Evolutionary conservation across 2,329 filamentous ascomycete genomes (phyloP).

Genomic region (Fusarium sp.): DNA sequence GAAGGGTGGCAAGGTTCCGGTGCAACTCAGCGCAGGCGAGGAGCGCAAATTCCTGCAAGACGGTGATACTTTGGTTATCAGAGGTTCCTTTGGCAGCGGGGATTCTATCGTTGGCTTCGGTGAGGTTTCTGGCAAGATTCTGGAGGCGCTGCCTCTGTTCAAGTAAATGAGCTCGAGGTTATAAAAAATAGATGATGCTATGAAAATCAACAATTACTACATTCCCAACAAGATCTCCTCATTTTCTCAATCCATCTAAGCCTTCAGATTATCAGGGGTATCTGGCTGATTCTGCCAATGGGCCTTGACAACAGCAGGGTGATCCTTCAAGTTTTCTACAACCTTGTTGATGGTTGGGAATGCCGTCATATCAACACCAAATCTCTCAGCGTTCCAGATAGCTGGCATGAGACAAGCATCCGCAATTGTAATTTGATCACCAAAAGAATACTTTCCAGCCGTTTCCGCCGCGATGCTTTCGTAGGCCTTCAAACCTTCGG

Average conservation of each 20-base stretch:
- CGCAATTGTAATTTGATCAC: slow-evolving; percentile 69
- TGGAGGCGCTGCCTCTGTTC: slow-evolving; percentile 52
- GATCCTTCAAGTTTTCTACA: slow-evolving; percentile 61
- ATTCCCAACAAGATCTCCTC: background rate
- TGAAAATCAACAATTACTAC: background rate
- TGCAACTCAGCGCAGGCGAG: slow-evolving; percentile 75
- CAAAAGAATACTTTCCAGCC: slow-evolving; percentile 69
- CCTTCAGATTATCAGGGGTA: slow-evolving; percentile 54
- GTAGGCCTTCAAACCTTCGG: slow-evolving; percentile 70
- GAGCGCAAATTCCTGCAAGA: slow-evolving; percentile 81
- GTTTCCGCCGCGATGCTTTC: slow-evolving; percentile 60
- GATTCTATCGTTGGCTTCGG: slow-evolving; percentile 83
- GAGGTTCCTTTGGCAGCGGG: slow-evolving; percentile 77
- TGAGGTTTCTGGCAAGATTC: slow-evolving; percentile 77
- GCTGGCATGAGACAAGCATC: slow-evolving; percentile 73
- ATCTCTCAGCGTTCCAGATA: slow-evolving; percentile 70
- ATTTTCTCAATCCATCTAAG: background rate
- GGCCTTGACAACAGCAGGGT: slow-evolving; percentile 67
- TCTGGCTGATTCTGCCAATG: slow-evolving; percentile 71
- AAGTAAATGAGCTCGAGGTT: slow-evolving; percentile 25
- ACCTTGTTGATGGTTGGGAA: slow-evolving; percentile 65
- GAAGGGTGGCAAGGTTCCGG: slow-evolving; percentile 75
- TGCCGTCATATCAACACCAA: slow-evolving; percentile 66
- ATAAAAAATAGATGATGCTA: background rate
- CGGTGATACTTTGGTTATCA: slow-evolving; percentile 78